phyloP scores from a whole-genome alignment of 2,329 filamentous ascomycete genomes.

The Penicillium sp. region DNA sequence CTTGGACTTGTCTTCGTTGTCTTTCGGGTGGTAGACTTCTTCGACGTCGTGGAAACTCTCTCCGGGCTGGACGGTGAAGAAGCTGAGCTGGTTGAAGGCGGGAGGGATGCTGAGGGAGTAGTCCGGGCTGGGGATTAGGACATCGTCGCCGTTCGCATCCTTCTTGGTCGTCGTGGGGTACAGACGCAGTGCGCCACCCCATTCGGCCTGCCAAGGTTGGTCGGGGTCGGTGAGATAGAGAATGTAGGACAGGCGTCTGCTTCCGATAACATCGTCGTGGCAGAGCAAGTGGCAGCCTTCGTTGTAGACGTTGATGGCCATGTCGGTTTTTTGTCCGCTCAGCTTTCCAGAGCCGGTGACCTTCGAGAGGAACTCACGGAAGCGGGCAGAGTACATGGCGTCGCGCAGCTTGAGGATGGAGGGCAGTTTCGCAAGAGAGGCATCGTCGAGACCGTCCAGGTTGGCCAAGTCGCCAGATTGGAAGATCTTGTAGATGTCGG shows the following conservation, averaged over 20 bases:
- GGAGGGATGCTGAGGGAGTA: slow-evolving; percentile 76
- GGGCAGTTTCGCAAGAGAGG: slow-evolving; percentile 73
- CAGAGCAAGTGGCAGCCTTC: slow-evolving; percentile 91
- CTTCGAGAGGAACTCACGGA: slow-evolving; percentile 77
- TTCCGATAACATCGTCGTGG: slow-evolving; percentile 99
- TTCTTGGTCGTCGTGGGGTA: slow-evolving; percentile 63
- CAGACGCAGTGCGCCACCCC: slow-evolving; percentile 83
- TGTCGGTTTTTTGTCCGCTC: slow-evolving; percentile 90
- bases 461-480: slow-evolving; percentile 97
- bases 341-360: slow-evolving; percentile 80
- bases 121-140: slow-evolving; percentile 72
- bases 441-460: slow-evolving; percentile 82
- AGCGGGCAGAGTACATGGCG: slow-evolving; percentile 80
- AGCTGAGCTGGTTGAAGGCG: slow-evolving; percentile 93
- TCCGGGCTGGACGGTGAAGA: slow-evolving; percentile 98
- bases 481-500: slow-evolving; percentile 98
- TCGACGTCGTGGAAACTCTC: slow-evolving; percentile 98
- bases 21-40: slow-evolving; percentile 74
- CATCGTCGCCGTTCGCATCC: slow-evolving; percentile 61
- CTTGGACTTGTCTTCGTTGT: slow-evolving; percentile 52
- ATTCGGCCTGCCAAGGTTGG: slow-evolving; percentile 76
- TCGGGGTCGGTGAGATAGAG: slow-evolving; percentile 92
- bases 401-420: slow-evolving; percentile 88
- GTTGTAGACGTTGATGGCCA: slow-evolving; percentile 98
- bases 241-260: slow-evolving; percentile 88